phyloP scores from a whole-genome alignment of 768 basidiomycete genomes.

The Clitopilus passeckerianus region DNA sequence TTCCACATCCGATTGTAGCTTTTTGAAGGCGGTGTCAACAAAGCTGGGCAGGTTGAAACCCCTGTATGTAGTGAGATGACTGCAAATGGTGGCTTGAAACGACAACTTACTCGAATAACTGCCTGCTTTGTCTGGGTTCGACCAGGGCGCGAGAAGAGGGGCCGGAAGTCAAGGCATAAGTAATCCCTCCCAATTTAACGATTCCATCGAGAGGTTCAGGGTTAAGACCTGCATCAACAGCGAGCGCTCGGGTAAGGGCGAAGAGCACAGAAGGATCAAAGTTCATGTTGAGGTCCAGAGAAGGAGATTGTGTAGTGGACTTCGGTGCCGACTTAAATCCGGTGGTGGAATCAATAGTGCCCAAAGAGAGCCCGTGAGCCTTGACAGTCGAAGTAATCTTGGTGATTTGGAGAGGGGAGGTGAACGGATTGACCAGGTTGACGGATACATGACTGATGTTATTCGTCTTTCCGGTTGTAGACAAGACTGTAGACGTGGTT shows the following conservation, averaged over 20 bases:
- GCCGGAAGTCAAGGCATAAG: constrained; percentile 39
- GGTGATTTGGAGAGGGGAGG: constrained; percentile 51
- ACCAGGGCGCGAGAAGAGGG: background rate
- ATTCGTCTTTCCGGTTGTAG: constrained; percentile 56
- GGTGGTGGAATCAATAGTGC: constrained; percentile 49
- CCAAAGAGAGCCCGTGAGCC: constrained; percentile 56
- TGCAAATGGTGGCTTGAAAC: background rate
- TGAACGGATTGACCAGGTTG: constrained; percentile 63
- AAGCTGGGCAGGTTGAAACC: constrained; percentile 61
- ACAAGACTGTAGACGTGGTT: constrained; percentile 33
- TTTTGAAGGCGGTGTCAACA: constrained; percentile 62
- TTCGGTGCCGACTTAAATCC: constrained; percentile 51
- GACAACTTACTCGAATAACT: background rate
- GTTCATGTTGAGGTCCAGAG: constrained; percentile 59
- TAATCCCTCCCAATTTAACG: constrained; percentile 60
- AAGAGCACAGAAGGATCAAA: constrained; percentile 66
- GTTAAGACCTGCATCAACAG: constrained; percentile 57
- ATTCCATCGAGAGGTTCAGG: constrained; percentile 62
- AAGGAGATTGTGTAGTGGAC: constrained; percentile 50
- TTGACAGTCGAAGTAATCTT: constrained; percentile 56
- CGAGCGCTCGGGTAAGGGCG: constrained; percentile 63
- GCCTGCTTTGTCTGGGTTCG: background rate
- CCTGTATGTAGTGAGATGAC: constrained; percentile 22
- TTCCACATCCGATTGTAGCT: constrained; percentile 56
- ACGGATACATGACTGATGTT: constrained; percentile 67